These are phyloP conservation scores for Cercospora zeina DNA, from an alignment of 2,329 filamentous ascomycete genomes.

Conservation along the genomic window DNA sequence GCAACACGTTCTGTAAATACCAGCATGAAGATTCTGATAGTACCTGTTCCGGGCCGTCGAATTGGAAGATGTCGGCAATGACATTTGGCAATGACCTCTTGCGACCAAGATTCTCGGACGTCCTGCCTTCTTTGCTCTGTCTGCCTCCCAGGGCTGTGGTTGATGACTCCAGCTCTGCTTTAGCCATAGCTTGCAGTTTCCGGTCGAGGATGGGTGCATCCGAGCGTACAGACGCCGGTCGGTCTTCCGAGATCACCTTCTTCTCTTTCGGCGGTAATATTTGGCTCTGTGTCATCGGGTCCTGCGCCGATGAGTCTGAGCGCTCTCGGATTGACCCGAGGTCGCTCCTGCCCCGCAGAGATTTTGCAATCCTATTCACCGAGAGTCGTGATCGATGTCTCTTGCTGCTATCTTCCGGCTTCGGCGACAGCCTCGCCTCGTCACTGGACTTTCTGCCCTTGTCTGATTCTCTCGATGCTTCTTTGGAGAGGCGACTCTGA, in stretches of 20 bases:
- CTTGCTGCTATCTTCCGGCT: slow-evolving; percentile 12
- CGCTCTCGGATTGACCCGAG: slow-evolving; percentile 52
- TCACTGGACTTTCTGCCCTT: slow-evolving; percentile 10
- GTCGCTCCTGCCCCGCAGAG: slow-evolving; percentile 46
- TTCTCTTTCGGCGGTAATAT: slow-evolving; percentile 32
- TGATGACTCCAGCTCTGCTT: slow-evolving; percentile 35
- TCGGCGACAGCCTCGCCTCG: slow-evolving; percentile 11
- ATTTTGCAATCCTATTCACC: slow-evolving; percentile 65
- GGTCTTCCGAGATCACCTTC: slow-evolving; percentile 25
- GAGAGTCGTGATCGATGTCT: slow-evolving; percentile 60
- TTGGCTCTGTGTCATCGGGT: slow-evolving; percentile 39
- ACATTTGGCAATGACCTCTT: slow-evolving; percentile 28
- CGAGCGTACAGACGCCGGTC: slow-evolving; percentile 43
- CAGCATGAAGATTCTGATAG: slow-evolving; percentile 93
- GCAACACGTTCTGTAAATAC: slow-evolving; percentile 83
- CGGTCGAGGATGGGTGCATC: slow-evolving; percentile 73
- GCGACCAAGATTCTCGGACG: slow-evolving; percentile 8
- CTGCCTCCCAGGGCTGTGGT: slow-evolving; percentile 31
- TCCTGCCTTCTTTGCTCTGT: slow-evolving; percentile 29
- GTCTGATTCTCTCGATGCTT: slow-evolving; percentile 5
- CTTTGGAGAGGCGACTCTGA: slow-evolving; percentile 17
- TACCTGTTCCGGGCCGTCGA: slow-evolving; percentile 78
- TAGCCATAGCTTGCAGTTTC: slow-evolving; percentile 52
- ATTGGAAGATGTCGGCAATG: slow-evolving; percentile 68
- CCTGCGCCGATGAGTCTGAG: slow-evolving; percentile 34